phyloP scores from a whole-genome alignment of 805 yeast genomes.

The Sungouiella thailandica region DNA sequence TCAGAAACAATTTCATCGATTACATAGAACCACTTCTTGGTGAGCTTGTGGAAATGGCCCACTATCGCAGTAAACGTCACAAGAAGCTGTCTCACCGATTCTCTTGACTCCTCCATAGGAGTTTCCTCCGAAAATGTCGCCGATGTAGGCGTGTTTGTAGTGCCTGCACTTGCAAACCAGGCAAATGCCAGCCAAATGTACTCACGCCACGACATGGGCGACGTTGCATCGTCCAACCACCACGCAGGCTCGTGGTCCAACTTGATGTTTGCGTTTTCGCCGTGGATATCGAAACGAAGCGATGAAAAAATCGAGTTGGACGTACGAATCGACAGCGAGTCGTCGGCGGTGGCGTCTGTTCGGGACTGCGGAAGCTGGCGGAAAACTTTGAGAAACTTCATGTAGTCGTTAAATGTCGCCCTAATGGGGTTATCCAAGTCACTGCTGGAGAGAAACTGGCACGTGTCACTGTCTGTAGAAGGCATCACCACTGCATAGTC shows the following conservation, averaged over 20 bases:
- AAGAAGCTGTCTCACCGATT: conserved; percentile 3
- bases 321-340: conserved; percentile 25
- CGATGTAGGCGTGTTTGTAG: conserved; percentile 18
- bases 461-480: conserved; percentile 4
- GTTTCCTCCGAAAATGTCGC: conserved; percentile 1
- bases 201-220: conserved; percentile 51
- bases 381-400: conserved; percentile 30
- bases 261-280: conserved; percentile 5
- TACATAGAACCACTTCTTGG: conserved; percentile 33
- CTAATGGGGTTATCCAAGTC: conserved; percentile 13
- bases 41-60: conserved; percentile 36
- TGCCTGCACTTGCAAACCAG: conserved; percentile 91
- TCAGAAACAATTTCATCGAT: conserved; percentile 33
- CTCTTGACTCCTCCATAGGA: conserved; percentile 4
- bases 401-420: conserved; percentile 35
- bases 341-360: conserved; percentile 20
- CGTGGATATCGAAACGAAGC: conserved; percentile 7
- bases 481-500: conserved; percentile 38
- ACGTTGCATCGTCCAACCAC: conserved; percentile 42
- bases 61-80: conserved; percentile 22
- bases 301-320: conserved; percentile 19
- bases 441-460: conserved; percentile 8
- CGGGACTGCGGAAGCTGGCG: conserved; percentile 16
- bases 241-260: conserved; percentile 30
- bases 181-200: conserved; percentile 64